A percentile compares a stretch with the other conserved stretches of the same genome.
Conservation (phyloP, 495 filamentous ascomycete genomes). For the Astrothelium subdiscretum region DNA sequence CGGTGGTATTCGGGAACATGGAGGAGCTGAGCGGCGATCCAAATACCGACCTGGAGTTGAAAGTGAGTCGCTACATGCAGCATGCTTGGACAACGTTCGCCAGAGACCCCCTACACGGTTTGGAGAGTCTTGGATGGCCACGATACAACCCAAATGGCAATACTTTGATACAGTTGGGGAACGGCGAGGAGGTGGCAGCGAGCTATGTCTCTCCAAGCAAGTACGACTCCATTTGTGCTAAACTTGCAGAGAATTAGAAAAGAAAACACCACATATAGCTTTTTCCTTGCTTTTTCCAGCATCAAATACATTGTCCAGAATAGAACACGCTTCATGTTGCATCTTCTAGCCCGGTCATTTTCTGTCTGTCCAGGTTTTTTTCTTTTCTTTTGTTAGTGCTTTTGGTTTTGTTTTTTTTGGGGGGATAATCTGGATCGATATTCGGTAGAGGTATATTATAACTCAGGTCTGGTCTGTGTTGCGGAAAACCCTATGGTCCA, state of each 20-base stretch:
- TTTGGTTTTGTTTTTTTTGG: too few relatives aligned
- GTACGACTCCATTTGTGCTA: neutral
- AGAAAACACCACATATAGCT: neutral
- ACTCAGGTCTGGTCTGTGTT: too few relatives aligned
- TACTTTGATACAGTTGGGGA: slow-evolving; percentile 3
- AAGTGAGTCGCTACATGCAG: slow-evolving; percentile 27
- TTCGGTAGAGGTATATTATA: too few relatives aligned
- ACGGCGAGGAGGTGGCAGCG: neutral
- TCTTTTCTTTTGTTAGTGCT: too few relatives aligned
- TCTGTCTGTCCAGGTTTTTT: too few relatives aligned
- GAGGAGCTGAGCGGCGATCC: slow-evolving; percentile 28
- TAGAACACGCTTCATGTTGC: too few relatives aligned
- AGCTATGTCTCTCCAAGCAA: neutral
- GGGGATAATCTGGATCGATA: too few relatives aligned
- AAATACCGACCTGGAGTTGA: slow-evolving; percentile 24
- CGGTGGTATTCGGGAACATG: slow-evolving; percentile 33
- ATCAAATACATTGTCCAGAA: neutral
- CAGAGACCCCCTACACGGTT: slow-evolving; percentile 34
- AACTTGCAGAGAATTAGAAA: neutral
- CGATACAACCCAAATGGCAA: slow-evolving; percentile 1
- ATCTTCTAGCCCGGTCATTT: too few relatives aligned
- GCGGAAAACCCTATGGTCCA: too few relatives aligned
- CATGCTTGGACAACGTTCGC: slow-evolving; percentile 41
- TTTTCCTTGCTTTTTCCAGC: neutral
- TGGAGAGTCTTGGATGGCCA: slow-evolving; percentile 19